Conservation (phyloP, 176 grass and related monocot genomes). For the Musa troglodytarum region DNA sequence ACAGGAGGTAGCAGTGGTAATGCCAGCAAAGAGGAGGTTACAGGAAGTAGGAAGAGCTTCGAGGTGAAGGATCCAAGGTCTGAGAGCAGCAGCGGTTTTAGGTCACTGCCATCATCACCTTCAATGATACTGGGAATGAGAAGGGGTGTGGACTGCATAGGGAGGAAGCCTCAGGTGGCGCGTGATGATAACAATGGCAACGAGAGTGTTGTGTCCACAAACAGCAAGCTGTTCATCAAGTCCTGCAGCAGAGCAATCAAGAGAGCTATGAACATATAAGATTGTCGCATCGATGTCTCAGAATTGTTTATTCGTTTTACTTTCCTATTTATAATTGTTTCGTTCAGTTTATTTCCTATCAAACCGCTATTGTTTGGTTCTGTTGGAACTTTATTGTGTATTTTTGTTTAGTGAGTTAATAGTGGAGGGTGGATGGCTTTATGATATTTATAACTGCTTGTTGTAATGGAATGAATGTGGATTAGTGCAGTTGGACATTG, state of each 20-base stretch:
- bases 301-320: neutral
- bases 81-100: slow-evolving; percentile 66
- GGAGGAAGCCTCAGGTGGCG: slow-evolving; percentile 51
- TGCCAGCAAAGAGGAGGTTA: slow-evolving; percentile 17
- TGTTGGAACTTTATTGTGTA: neutral
- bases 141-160: slow-evolving; percentile 53
- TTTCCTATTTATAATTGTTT: slow-evolving; percentile 2
- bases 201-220: slow-evolving; percentile 34
- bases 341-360: slow-evolving; percentile 14
- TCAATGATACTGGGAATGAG: slow-evolving; percentile 69
- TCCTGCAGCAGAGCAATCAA: slow-evolving; percentile 73
- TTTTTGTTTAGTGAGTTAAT: neutral
- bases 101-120: slow-evolving; percentile 84
- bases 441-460: neutral
- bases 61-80: slow-evolving; percentile 47
- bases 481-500: neutral
- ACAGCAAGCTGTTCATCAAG: slow-evolving; percentile 66
- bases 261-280: slow-evolving; percentile 77
- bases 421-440: neutral
- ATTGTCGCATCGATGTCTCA: neutral
- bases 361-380: too few species aligned
- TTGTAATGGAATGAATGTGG: neutral
- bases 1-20: slow-evolving; percentile 7
- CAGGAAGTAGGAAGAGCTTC: slow-evolving; percentile 48
- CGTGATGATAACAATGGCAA: slow-evolving; percentile 40